Conservation (phyloP, 345 rosid genomes). For the Lepidium didymum region DNA sequence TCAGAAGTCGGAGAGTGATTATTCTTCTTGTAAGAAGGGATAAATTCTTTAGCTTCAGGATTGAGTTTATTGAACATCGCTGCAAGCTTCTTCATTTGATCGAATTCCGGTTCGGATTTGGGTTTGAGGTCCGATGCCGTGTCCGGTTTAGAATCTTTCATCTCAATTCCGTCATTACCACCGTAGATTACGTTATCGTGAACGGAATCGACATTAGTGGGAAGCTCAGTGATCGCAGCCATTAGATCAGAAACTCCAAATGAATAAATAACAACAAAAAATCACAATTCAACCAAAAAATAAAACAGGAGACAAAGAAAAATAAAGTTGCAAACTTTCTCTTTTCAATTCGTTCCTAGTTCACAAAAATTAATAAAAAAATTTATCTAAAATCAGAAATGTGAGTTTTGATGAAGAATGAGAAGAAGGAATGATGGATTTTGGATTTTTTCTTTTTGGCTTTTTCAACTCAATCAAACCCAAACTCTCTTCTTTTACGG, state of each 20-base stretch:
- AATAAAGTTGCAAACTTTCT: conserved; percentile 1
- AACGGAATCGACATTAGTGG: conserved; percentile 9
- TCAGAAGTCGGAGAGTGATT: conserved; percentile 4
- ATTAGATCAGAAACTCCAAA: conserved; percentile 14
- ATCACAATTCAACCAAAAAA: background rate
- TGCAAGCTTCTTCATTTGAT: conserved; percentile 45
- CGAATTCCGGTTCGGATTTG: conserved; percentile 17
- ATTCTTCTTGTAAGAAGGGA: conserved; percentile 40
- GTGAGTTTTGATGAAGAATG: background rate
- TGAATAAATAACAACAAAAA: background rate
- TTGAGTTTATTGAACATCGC: conserved; percentile 54
- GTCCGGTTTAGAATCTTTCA: conserved; percentile 33
- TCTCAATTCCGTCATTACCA: conserved; percentile 4
- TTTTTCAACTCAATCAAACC: conserved; percentile 10
- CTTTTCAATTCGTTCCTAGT: background rate
- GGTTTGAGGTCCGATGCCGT: conserved; percentile 33
- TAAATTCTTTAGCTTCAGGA: conserved; percentile 57
- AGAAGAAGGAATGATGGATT: conserved; percentile 22
- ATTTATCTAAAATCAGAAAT: background rate
- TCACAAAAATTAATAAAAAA: background rate
- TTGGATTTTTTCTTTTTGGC: conserved; percentile 1
- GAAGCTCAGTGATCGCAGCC: conserved; percentile 23
- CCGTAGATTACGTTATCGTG: background rate
- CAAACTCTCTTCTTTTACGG: conserved; percentile 17
- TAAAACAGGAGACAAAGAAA: background rate